These are phyloP conservation scores for Candida golubevii DNA, from an alignment of 805 yeast genomes.

Conservation along the genomic window DNA sequence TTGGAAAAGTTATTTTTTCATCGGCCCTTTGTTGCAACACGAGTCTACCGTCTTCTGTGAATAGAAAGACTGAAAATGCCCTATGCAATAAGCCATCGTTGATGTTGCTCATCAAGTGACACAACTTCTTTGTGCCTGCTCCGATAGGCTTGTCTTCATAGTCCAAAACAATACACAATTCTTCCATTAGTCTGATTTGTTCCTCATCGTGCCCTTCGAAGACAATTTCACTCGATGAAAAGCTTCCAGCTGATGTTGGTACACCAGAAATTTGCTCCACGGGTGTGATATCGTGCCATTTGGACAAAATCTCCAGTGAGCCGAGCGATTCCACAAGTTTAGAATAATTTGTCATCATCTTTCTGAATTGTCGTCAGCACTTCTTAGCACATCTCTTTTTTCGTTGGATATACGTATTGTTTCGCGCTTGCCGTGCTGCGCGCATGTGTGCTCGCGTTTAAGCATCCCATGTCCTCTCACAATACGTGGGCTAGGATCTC, in stretches of 20 bases:
- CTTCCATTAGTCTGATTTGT: conserved; percentile 93
- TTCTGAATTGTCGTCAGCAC: background rate
- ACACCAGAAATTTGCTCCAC: conserved; percentile 57
- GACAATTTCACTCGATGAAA: conserved; percentile 32
- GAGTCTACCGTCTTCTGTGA: conserved; percentile 70
- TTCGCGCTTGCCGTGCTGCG: too few relatives aligned
- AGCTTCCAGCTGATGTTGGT: conserved; percentile 31
- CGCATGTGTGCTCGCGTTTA: too few relatives aligned
- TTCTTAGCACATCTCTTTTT: background rate
- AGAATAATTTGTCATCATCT: conserved; percentile 33
- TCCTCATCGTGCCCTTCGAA: conserved; percentile 89
- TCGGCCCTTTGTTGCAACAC: conserved; percentile 92
- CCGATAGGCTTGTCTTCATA: conserved; percentile 85
- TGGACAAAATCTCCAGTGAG: conserved; percentile 45
- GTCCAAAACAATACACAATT: conserved; percentile 90
- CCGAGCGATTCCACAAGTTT: conserved; percentile 50
- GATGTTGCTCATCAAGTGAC: conserved; percentile 86
- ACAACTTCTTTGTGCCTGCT: conserved; percentile 87
- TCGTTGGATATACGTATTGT: too few relatives aligned
- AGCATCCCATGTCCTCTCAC: too few relatives aligned
- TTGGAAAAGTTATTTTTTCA: conserved; percentile 94
- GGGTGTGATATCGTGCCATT: conserved; percentile 69
- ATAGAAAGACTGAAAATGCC: conserved; percentile 93
- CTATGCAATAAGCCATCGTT: conserved; percentile 84
- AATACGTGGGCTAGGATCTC: too few relatives aligned